These are phyloP conservation scores for Penicillium subrubescens DNA, from an alignment of 495 filamentous ascomycete species.

Conservation along the genomic window DNA sequence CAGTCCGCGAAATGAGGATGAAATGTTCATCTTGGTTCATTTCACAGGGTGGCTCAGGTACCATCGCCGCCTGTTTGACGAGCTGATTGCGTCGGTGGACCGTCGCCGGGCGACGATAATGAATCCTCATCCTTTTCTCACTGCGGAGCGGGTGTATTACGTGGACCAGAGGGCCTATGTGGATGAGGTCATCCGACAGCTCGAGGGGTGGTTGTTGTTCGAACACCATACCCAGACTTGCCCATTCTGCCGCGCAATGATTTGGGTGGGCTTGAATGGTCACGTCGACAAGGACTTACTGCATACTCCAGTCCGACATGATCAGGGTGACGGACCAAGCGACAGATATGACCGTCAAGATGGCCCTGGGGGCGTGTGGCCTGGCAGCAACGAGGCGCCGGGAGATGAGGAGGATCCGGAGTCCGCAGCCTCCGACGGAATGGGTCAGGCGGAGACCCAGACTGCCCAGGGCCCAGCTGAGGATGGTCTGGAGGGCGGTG, in stretches of 20 bases:
- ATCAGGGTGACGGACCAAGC: background rate
- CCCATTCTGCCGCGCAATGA: background rate
- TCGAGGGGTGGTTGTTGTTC: background rate
- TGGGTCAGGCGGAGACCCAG: background rate
- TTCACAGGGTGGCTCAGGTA: background rate
- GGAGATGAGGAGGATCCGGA: background rate
- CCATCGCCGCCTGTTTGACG: background rate
- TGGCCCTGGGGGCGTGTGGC: background rate
- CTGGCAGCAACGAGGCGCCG: background rate
- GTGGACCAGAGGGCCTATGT: background rate
- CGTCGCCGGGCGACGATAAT: background rate
- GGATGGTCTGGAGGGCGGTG: background rate
- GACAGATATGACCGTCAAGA: background rate
- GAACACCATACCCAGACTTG: background rate
- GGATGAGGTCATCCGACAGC: background rate
- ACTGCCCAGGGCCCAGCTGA: background rate
- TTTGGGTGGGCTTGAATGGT: background rate
- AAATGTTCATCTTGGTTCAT: slow-evolving; percentile 2
- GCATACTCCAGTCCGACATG: background rate
- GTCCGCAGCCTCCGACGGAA: background rate
- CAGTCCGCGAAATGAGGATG: background rate
- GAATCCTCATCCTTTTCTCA: background rate
- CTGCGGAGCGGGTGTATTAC: background rate
- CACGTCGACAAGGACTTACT: background rate
- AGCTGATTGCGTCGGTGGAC: background rate